phyloP scores from a whole-genome alignment of 257 asterid species.

The Lycium ferocissimum region DNA sequence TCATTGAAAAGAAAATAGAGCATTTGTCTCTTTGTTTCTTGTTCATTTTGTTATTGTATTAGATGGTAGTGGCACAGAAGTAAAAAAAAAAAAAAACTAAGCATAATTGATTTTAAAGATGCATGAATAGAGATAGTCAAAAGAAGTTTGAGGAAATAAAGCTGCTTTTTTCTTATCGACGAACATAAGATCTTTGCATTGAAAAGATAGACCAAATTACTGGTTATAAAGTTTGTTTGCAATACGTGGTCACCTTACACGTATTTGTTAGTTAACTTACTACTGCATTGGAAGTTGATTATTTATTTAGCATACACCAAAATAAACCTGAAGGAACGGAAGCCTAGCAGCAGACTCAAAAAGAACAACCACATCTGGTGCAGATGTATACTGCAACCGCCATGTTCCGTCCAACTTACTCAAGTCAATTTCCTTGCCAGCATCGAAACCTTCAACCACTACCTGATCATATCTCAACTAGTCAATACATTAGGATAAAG shows the following conservation, averaged over 20 bases:
- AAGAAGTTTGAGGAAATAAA: slow-evolving; percentile 7
- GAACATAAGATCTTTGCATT: not conserved
- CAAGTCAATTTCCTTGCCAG: slow-evolving; percentile 65
- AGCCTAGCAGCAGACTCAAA: slow-evolving; percentile 75
- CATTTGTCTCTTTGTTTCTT: not conserved
- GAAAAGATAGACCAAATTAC: not conserved
- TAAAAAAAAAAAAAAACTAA: not conserved
- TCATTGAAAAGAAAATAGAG: not conserved
- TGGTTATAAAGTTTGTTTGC: not conserved
- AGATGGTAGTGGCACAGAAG: not conserved
- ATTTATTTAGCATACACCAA: slow-evolving; percentile 29
- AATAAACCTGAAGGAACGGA: slow-evolving; percentile 73
- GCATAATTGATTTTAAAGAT: not conserved
- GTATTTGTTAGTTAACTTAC: not conserved
- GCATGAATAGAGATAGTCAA: not conserved
- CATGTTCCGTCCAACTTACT: slow-evolving; percentile 80
- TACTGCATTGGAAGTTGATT: not conserved
- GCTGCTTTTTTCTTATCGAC: not conserved
- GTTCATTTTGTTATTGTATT: not conserved
- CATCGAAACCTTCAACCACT: slow-evolving; percentile 65
- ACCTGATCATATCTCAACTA: slow-evolving; percentile 47
- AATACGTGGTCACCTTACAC: not conserved
- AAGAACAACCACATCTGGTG: slow-evolving; percentile 81
- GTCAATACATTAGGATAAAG: slow-evolving; percentile 7
- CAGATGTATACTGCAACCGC: slow-evolving; percentile 96